Base-by-base conservation (phyloP, 768 basidiomycete species). In the Agaricus sinodeliciosus region DNA sequence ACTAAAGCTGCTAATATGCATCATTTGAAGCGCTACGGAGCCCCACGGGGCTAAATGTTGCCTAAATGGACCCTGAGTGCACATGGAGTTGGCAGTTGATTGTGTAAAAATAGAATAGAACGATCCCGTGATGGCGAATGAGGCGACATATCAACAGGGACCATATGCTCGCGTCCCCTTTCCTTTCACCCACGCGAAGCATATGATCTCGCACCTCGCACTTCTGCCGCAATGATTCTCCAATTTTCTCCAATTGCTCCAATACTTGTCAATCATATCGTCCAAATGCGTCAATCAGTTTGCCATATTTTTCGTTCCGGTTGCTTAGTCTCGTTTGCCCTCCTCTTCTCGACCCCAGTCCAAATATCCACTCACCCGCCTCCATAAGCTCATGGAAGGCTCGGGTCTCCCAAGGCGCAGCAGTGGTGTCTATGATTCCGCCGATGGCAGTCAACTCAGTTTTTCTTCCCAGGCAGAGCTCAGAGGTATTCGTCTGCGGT, bases 351-450 rank as follows among this genome's bases (percentile, higher is more conserved):
- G 45, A 46, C 44, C 51, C 27, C 19, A 53, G 26, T 54, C 45
- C 42, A 46, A 28, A 43, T 55, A 42, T 35, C 57, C 39, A 19
- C 57, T 58, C 58, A 39, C 39, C 54, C 39, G 40, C 55, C 16
- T 36, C 43, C 51, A 54, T 61, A 60, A 58, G 58, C 61, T 55
- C 39, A 74, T 72, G 72, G 70, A 72, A 54, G 60, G 70, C 55
- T 54, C 57, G 49, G 59, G 51, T 43, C 63, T 65, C 49, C 67
- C 67, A 40, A 63, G 72, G 48, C 68, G 61, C 43, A 71, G 66
- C 51, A 73, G 71, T 55, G 68, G 68, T 35, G 57, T 72, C 31
- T 69, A 69, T 55, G 64, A 67, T 18, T 48, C 60, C 40, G 55
- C 61, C 48, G 37, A 64, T 44, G 61, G 62, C 48, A 61, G 57